Evolutionary conservation across 106 monocot genomes (phyloP), one percentile per base, ranked within the genome.

Genomic region (Dioscorea zingiberensis): DNA sequence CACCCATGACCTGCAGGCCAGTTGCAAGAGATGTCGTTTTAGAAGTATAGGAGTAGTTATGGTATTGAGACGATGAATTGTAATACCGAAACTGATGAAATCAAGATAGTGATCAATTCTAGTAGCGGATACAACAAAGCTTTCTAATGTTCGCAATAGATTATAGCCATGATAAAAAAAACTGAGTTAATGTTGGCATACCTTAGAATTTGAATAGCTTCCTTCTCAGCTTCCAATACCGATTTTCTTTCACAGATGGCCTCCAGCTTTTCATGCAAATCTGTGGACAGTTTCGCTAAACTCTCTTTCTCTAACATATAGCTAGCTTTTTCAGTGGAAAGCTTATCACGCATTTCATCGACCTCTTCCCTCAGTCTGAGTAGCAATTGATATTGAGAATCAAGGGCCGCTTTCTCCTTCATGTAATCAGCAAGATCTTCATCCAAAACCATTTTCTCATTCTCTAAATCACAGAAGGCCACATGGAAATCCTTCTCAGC

Each of bases 191-290:
- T 38, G 38, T 6, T 38, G 38, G 10, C 64, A 73, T 38, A 94
- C 94, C 91, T 88, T 44, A 97, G 88, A 71, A 92, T 84, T 61
- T 73, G 75, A 21, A 88, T 59, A 62, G 91, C 95, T 75, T 88
- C 95, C 60, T 81, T 88, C 66, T 97, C 88, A 64, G 88, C 76
- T 86, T 91, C 91, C 60, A 97, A 60, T 21, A 75, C 59, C 28
- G 88, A 85, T 75, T 84, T 97, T 21, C 76, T 81, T 75, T 97
- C 88, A 71, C 68, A 18, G 13, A 81, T 46, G 10, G 74, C 85
- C 57, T 84, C 83, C 27, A 78, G 83, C 45, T 73, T 76, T 62
- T 75, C 54, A 10, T 14, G 51, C 46, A 86, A 30, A 25, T 83
- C 83, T 28, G 25, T 22, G 7, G 27, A 61, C 25, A 72, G 21